These are phyloP conservation scores for Xylaria scruposa DNA, from an alignment of 495 filamentous ascomycete genomes.

Conservation along the genomic window DNA sequence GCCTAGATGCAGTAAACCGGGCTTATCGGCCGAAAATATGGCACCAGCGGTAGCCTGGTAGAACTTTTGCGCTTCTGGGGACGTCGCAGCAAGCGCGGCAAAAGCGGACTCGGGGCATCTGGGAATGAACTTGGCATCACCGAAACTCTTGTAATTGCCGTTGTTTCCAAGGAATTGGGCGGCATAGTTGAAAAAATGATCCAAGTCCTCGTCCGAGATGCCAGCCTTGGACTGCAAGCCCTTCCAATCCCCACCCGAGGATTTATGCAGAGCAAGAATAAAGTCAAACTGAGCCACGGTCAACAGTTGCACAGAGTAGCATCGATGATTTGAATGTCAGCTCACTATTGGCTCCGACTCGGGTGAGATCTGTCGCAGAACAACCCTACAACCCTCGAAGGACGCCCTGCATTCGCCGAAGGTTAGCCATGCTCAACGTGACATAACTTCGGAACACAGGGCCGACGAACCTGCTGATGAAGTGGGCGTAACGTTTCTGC, in stretches of 20 bases:
- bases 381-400: conserved; percentile 83
- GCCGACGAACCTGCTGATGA: conserved; percentile 75
- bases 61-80: conserved; percentile 63
- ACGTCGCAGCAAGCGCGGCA: conserved; percentile 70
- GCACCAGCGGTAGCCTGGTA: conserved; percentile 73
- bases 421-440: conserved; percentile 7
- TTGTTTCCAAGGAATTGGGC: conserved; percentile 88
- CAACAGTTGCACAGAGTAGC: conserved; percentile 20
- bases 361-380: conserved; percentile 85
- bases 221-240: conserved; percentile 70
- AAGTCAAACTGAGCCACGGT: conserved; percentile 68
- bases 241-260: conserved; percentile 80
- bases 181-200: conserved; percentile 83
- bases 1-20: conserved; percentile 80
- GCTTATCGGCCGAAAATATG: conserved; percentile 73
- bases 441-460: conserved; percentile 21
- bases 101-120: conserved; percentile 71
- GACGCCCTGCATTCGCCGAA: conserved; percentile 65
- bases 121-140: conserved; percentile 93
- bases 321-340: background rate
- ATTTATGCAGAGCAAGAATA: conserved; percentile 78
- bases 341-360: conserved; percentile 80
- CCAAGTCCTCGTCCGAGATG: conserved; percentile 71
- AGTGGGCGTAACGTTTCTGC: conserved; percentile 90
- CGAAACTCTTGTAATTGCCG: conserved; percentile 97